phyloP scores from a whole-genome alignment of 257 asterid species.

The Cruciata laevipes region DNA sequence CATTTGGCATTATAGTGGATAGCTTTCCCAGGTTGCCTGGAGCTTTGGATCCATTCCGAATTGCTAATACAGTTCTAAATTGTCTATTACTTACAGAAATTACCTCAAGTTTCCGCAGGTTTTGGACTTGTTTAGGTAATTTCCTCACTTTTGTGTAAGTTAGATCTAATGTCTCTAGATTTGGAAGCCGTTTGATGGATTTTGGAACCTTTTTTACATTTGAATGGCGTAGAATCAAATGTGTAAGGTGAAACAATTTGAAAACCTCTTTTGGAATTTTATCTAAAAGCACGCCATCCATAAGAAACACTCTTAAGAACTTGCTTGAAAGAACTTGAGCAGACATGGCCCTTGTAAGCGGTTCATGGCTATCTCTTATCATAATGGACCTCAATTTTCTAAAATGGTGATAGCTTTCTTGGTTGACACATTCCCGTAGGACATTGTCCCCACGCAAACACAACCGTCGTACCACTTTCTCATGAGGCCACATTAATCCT shows the following conservation, averaged over 20 bases:
- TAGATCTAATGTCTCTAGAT: background rate
- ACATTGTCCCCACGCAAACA: background rate
- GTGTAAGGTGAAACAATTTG: background rate
- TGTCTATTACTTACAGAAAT: no score
- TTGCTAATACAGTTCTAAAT: no score
- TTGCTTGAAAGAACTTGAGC: background rate
- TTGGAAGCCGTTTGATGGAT: background rate
- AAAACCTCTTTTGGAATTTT: background rate
- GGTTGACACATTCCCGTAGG: background rate
- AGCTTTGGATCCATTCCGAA: no score
- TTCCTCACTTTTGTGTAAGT: background rate
- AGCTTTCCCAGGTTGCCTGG: no score
- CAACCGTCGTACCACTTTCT: background rate
- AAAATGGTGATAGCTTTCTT: background rate
- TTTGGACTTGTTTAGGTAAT: background rate
- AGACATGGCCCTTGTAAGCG: background rate
- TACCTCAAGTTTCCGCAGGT: background rate
- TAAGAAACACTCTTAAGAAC: background rate
- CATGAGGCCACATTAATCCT: background rate
- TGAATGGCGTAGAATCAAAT: background rate
- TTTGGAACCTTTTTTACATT: background rate
- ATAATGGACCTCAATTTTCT: background rate
- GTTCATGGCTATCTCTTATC: background rate
- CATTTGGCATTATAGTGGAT: no score
- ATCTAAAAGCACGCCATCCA: no score